Base-by-base conservation (phyloP, 2,329 filamentous ascomycete genomes). In the Cercospora sp. region DNA sequence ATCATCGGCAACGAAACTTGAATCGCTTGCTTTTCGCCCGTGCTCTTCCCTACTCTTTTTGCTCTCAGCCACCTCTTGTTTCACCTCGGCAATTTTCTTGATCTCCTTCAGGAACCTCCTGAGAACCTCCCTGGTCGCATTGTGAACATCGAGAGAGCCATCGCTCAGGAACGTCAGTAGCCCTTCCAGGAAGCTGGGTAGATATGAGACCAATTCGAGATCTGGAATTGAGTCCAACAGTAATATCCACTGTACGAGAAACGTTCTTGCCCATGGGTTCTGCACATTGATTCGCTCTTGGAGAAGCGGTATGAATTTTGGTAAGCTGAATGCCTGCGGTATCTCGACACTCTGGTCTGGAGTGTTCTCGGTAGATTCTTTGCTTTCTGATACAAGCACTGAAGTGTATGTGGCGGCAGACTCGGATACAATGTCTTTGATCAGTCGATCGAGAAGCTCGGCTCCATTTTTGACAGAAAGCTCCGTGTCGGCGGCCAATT, bases 391-490 rank as follows among this genome's bases (percentile, higher is more conserved):
- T 57, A 87, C 86, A 26, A 99, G 83, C 9, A 97, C 87, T 0
- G 95, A 98, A 6, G 98, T 90, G 78, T 99, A 99, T 4, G 93
- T 95, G 53, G 94, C 92, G 13, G 94, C 94, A 5, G 94, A 97
- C 80, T 98, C 94, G 2, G 94, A 91, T 3, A 98, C 93, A 69
- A 98, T 97, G 75, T 98, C 94, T 80, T 97, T 97, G 76, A 99
- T 90, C 59, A 99, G 86, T 31, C 95, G 91, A 80, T 99, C 95
- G 8, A 99, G 86, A 60, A 99, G 86, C 79, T 99, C 95, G 23
- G 95, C 95, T 30, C 95, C 95, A 77, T 99, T 99, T 81, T 99
- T 99, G 67, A 99, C 96, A 0, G 94, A 98, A 5, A 97, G 84
- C 78, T 99, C 96, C 0, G 94, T 94, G 79, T 99, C 95, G 59